Evolutionary conservation across 306 rosid species (phyloP).

Genomic region (Begonia fuchsioides): DNA sequence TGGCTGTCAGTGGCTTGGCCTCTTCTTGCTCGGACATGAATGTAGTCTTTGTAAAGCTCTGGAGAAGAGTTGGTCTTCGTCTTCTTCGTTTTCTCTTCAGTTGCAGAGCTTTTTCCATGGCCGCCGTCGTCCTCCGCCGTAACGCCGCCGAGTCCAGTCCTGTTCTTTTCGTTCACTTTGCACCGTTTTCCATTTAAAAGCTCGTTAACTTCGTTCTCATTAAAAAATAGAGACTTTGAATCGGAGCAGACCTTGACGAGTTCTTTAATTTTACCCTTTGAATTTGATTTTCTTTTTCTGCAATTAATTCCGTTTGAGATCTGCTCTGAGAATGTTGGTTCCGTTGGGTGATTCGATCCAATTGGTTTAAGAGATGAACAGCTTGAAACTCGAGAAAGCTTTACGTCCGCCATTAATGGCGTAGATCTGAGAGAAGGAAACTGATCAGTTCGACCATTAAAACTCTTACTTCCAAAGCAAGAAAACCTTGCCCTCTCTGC

Average conservation of each 20-base stretch:
- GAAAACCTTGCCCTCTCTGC: constrained; percentile 85
- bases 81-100: constrained; percentile 31
- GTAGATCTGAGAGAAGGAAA: constrained; percentile 22
- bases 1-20: constrained; percentile 99
- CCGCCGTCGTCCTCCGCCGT: constrained; percentile 49
- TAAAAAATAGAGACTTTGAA: constrained; percentile 8
- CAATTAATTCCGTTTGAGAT: constrained; percentile 35
- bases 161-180: constrained; percentile 37
- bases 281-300: constrained; percentile 59
- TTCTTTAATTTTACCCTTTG: constrained; percentile 53
- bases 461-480: constrained; percentile 81
- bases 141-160: constrained; percentile 17
- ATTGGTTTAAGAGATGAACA: constrained; percentile 53
- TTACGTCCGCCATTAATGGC: constrained; percentile 17
- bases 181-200: constrained; percentile 35
- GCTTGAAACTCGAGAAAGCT: constrained; percentile 52
- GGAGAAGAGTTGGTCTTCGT: constrained; percentile 37
- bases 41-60: constrained; percentile 80
- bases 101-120: constrained; percentile 8
- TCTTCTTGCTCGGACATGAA: constrained; percentile 96
- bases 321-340: constrained; percentile 57
- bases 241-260: constrained; percentile 7
- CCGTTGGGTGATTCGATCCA: constrained; percentile 51
- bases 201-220: constrained; percentile 38
- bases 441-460: constrained; percentile 39